Evolutionary conservation across 352 stramenopile genomes (phyloP).

Genomic region (Pythium volutum): DNA sequence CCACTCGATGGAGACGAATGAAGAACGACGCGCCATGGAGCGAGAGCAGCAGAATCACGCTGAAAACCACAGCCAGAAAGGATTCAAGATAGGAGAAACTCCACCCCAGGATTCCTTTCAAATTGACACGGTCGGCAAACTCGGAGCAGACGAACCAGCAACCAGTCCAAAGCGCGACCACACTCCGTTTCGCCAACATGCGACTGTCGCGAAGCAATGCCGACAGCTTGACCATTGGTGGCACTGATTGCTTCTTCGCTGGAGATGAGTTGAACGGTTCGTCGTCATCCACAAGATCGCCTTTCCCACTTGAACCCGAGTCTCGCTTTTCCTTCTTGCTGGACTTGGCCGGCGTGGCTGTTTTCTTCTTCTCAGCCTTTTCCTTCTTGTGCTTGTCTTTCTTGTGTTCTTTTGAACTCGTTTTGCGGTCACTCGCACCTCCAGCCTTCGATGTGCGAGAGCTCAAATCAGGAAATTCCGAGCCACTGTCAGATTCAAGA

Average conservation of each 20-base stretch:
- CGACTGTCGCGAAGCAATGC: conserved; percentile 7
- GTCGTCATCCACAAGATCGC: conserved; percentile 31
- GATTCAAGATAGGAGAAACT: conserved; percentile 62
- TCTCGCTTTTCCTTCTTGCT: conserved; percentile 65
- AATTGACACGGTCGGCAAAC: conserved; percentile 36
- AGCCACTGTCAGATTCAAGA: conserved; percentile 19
- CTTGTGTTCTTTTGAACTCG: conserved; percentile 32
- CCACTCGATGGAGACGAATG: conserved; percentile 74
- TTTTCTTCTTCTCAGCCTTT: conserved; percentile 47
- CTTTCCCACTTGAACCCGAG: conserved; percentile 34
- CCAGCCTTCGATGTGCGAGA: neutral
- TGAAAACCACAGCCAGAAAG: conserved; percentile 62
- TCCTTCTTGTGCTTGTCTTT: conserved; percentile 67
- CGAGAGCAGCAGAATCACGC: conserved; percentile 60
- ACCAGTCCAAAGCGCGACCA: conserved; percentile 8
- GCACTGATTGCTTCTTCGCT: neutral
- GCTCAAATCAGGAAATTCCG: conserved; percentile 16
- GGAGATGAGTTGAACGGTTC: conserved; percentile 11
- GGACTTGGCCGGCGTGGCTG: conserved; percentile 4
- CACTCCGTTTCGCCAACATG: neutral
- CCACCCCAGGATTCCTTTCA: conserved; percentile 39
- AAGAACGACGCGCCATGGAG: conserved; percentile 74
- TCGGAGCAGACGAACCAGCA: conserved; percentile 23
- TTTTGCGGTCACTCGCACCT: conserved; percentile 31
- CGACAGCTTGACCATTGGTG: conserved; percentile 5